phyloP scores from a whole-genome alignment of 208 protist species.

The Wallacemonas collosoma region DNA sequence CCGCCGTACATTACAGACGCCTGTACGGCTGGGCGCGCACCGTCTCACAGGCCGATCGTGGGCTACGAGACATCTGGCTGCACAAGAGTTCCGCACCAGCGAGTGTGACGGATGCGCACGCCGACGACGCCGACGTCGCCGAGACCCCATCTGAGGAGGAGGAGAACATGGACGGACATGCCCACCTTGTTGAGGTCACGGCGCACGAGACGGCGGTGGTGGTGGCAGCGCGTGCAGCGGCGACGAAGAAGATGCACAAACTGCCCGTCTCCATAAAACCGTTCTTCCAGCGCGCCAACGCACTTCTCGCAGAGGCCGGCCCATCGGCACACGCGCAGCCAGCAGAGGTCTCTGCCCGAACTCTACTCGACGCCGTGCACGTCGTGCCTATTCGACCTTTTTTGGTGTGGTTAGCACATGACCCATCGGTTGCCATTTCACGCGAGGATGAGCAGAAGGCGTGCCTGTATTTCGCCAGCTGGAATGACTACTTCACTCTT shows the following conservation, averaged over 20 bases:
- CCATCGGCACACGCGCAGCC: too few species aligned
- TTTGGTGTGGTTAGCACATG: slow-evolving; percentile 5
- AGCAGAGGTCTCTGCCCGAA: too few species aligned
- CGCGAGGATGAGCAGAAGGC: slow-evolving; percentile 22
- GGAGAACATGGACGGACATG: not conserved
- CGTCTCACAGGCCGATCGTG: not conserved
- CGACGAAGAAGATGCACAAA: not conserved
- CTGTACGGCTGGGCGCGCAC: not conserved
- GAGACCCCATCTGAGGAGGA: not conserved
- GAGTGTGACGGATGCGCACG: not conserved
- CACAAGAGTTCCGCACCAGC: not conserved
- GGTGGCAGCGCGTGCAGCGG: not conserved
- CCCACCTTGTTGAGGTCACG: too few species aligned
- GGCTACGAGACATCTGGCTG: not conserved
- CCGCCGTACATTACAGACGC: slow-evolving; percentile 6
- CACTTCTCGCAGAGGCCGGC: not conserved
- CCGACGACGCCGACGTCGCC: not conserved
- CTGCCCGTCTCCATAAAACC: not conserved
- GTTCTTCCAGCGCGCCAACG: not conserved
- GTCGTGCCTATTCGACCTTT: slow-evolving; percentile 1
- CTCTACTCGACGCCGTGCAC: not conserved
- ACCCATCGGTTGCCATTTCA: not conserved
- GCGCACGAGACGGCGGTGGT: too few species aligned
- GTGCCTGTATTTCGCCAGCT: slow-evolving; percentile 37
- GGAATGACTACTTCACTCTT: slow-evolving; percentile 31